Percentiles rank a stretch among this genome's conserved stretches.
These are phyloP conservation scores for Prunus dulcis DNA, from an alignment of 306 rosid genomes.

Conservation along the genomic window DNA sequence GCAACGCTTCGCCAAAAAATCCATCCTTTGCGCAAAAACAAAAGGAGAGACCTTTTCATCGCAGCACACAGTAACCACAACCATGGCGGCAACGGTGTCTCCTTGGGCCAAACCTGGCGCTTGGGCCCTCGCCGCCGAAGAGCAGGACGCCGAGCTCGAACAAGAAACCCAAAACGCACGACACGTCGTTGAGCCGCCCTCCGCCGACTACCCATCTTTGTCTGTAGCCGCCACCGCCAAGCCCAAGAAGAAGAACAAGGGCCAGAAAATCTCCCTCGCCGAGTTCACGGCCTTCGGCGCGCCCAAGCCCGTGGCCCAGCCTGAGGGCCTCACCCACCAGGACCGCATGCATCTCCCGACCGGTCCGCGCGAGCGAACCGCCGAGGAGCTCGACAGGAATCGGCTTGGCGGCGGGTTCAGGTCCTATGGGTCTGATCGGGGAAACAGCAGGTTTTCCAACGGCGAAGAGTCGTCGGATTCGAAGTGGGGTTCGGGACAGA, in stretches of 20 bases:
- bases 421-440: conserved; percentile 39
- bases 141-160: conserved; percentile 70
- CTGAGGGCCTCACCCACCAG: conserved; percentile 28
- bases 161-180: conserved; percentile 31
- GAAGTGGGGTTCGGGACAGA: conserved; percentile 74
- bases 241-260: conserved; percentile 78
- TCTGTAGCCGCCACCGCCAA: conserved; percentile 69
- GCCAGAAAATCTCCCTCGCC: conserved; percentile 51
- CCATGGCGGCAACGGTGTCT: conserved; percentile 89
- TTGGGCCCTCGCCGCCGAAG: conserved; percentile 87
- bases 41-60: not conserved
- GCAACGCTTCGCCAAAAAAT: conserved; percentile 20
- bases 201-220: conserved; percentile 81
- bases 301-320: conserved; percentile 32
- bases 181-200: conserved; percentile 19
- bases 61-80: not conserved
- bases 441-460: conserved; percentile 16
- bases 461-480: conserved; percentile 63
- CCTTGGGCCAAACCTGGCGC: conserved; percentile 96
- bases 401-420: conserved; percentile 67
- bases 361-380: conserved; percentile 84
- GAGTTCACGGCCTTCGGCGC: conserved; percentile 55
- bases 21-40: not conserved
- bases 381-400: conserved; percentile 67
- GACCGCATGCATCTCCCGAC: conserved; percentile 69